Evolutionary conservation across 192 early-diverging fungal genomes (phyloP).

Genomic region (Entomortierella chlamydospora): DNA sequence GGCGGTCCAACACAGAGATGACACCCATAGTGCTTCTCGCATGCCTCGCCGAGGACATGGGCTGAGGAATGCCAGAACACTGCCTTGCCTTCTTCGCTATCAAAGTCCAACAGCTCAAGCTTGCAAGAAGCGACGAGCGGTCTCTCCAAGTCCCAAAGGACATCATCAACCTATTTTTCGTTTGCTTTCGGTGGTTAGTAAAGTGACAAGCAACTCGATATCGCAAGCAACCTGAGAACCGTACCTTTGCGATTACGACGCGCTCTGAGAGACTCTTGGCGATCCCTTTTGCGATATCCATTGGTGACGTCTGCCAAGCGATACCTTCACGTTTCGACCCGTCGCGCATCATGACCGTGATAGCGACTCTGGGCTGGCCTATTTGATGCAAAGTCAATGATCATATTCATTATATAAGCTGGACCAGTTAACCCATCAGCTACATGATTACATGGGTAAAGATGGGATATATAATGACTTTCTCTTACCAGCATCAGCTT

Average conservation of each 20-base stretch:
- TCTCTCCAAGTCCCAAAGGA: slow-evolving; percentile 87
- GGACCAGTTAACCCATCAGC: no score
- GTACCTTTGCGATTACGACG: slow-evolving; percentile 93
- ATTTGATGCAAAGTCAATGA: neutral
- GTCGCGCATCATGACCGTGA: slow-evolving; percentile 89
- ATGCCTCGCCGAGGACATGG: slow-evolving; percentile 96
- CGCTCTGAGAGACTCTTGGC: slow-evolving; percentile 93
- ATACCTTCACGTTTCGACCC: slow-evolving; percentile 80
- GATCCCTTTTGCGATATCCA: slow-evolving; percentile 90
- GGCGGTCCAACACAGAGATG: slow-evolving; percentile 97
- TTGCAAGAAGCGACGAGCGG: slow-evolving; percentile 82
- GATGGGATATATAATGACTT: neutral
- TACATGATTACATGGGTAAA: neutral
- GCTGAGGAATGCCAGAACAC: slow-evolving; percentile 99
- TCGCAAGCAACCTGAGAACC: no score
- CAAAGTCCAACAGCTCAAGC: slow-evolving; percentile 96
- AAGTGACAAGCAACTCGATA: no score
- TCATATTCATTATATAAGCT: no score
- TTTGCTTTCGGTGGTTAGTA: no score
- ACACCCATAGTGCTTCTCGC: slow-evolving; percentile 97
- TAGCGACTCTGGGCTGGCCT: slow-evolving; percentile 79
- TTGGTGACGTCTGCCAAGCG: slow-evolving; percentile 93
- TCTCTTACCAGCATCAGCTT: slow-evolving; percentile 27
- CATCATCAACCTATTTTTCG: slow-evolving; percentile 70
- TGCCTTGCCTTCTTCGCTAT: slow-evolving; percentile 86